phyloP scores from a whole-genome alignment of 257 asterid genomes.

The Nemophila menziesii region DNA sequence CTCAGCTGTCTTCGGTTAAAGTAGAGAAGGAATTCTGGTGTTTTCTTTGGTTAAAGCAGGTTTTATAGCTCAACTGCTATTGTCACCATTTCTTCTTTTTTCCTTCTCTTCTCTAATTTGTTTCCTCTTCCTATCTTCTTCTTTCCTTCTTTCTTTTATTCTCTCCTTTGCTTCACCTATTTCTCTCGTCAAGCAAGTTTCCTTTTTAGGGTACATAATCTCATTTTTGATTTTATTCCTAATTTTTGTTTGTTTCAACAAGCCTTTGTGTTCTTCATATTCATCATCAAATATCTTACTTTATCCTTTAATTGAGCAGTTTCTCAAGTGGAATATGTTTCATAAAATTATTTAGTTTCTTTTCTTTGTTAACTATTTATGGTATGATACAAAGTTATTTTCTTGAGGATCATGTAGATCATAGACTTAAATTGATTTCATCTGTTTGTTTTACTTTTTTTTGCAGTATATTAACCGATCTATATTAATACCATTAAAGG shows the following conservation, averaged over 20 bases:
- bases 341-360: not conserved
- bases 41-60: conserved; percentile 42
- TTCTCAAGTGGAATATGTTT: not conserved
- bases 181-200: not conserved
- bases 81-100: conserved; percentile 18
- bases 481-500: not conserved
- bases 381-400: not conserved
- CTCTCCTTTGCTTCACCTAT: conserved; percentile 6
- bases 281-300: not conserved
- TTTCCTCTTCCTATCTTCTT: conserved; percentile 1
- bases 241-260: not conserved
- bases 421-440: too few relatives aligned
- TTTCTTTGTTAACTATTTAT: too few relatives aligned
- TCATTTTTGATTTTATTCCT: not conserved
- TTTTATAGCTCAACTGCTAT: conserved; percentile 31
- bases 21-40: conserved; percentile 42
- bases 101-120: not conserved
- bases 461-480: not conserved
- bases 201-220: conserved; percentile 1
- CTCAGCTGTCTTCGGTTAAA: conserved; percentile 58
- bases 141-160: not conserved
- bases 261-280: not conserved
- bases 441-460: too few relatives aligned
- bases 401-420: not conserved
- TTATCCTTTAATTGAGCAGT: not conserved